Evolutionary conservation across 78 protist species (phyloP).

Genomic region (Salpingoeca rosetta): DNA sequence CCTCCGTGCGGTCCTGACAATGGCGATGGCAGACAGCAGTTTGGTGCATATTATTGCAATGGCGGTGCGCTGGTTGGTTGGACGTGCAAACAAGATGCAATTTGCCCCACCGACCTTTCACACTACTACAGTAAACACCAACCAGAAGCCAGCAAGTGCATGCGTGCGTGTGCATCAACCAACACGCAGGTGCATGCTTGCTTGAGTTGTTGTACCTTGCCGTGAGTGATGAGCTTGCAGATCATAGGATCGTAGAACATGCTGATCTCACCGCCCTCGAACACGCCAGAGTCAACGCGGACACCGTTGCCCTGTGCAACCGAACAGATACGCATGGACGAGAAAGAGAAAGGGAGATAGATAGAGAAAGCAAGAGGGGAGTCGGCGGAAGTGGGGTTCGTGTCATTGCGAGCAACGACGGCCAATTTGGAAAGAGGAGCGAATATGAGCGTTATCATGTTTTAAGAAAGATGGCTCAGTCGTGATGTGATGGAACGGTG

Average conservation of each 20-base stretch:
- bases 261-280: conserved; percentile 83
- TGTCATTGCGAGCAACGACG: conserved; percentile 9
- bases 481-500: too few species aligned
- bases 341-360: too few species aligned
- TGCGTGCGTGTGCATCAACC: neutral
- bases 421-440: too few species aligned
- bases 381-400: neutral
- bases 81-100: neutral
- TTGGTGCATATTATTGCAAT: neutral
- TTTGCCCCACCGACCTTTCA: too few species aligned
- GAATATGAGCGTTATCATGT: too few species aligned
- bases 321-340: too few species aligned
- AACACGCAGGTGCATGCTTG: neutral
- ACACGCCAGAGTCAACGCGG: conserved; percentile 63
- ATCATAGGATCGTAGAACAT: conserved; percentile 96
- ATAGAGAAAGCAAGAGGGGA: too few species aligned
- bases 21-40: neutral
- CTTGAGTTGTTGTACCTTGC: conserved; percentile 12
- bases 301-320: conserved; percentile 2
- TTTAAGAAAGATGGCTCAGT: too few species aligned
- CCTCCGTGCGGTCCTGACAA: conserved; percentile 23
- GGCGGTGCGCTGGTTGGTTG: neutral
- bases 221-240: conserved; percentile 84
- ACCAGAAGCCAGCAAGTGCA: too few species aligned
- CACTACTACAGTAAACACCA: too few species aligned